Evolutionary conservation across 2,329 filamentous ascomycete species (phyloP).

Genomic region (Fusarium pseudoanthophilum): DNA sequence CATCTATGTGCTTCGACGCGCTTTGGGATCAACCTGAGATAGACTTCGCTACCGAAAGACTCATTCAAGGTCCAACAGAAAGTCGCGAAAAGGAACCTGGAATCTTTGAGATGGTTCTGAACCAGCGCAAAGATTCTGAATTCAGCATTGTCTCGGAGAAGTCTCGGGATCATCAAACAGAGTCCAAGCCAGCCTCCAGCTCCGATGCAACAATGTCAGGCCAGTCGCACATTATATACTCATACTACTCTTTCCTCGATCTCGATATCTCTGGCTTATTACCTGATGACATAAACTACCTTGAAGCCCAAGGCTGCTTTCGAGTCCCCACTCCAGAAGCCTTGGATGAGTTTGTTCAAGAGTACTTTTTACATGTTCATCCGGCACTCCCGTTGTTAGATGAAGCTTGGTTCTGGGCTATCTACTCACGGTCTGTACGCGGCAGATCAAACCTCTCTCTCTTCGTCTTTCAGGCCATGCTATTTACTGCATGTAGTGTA

Average conservation of each 20-base stretch:
- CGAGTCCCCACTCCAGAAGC: constrained; percentile 15
- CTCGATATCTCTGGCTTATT: constrained; percentile 13
- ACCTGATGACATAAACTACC: constrained; percentile 19
- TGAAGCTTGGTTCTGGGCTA: constrained; percentile 20
- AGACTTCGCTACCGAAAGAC: background rate
- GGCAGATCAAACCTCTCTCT: constrained; percentile 1
- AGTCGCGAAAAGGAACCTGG: rapidly evolving
- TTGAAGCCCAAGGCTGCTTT: constrained; percentile 26
- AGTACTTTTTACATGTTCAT: background rate
- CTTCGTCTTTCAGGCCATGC: constrained; percentile 26
- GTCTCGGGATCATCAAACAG: background rate
- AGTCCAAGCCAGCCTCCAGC: background rate
- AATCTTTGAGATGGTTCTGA: background rate
- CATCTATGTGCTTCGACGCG: background rate
- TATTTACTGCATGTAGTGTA: constrained; percentile 27
- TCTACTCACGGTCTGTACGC: background rate
- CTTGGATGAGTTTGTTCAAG: background rate
- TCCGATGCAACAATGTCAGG: background rate
- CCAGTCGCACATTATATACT: constrained; percentile 24
- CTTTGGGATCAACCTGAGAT: background rate
- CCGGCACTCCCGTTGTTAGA: background rate
- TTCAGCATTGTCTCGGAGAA: background rate
- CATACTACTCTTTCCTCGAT: constrained; percentile 17
- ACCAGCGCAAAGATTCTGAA: background rate
- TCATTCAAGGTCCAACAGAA: background rate